A percentile compares a stretch with the other conserved stretches of the same genome.
These are phyloP conservation scores for Saccharomycopsis oosterbeekiorum DNA, from an alignment of 805 yeast genomes.

Conservation along the genomic window DNA sequence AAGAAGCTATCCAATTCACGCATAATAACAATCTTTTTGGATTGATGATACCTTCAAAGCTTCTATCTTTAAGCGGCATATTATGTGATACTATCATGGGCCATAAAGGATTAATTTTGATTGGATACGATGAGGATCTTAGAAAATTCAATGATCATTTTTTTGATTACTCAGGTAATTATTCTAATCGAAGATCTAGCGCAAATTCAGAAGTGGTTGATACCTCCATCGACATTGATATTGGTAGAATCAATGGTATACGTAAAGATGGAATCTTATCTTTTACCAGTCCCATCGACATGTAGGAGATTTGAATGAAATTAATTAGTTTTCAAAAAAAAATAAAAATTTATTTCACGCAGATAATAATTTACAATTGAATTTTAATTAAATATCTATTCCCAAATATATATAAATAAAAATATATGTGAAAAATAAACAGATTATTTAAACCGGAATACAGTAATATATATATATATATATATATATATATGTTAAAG, in stretches of 20 bases:
- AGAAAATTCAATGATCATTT: conserved; percentile 19
- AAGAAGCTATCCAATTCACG: conserved; percentile 76
- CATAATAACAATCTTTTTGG: conserved; percentile 79
- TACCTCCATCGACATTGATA: conserved; percentile 13
- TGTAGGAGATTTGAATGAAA: conserved; percentile 22
- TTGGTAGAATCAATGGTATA: conserved; percentile 45
- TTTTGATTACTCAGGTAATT: background rate
- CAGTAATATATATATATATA: background rate
- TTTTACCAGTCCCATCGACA: conserved; percentile 52
- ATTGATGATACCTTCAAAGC: conserved; percentile 59
- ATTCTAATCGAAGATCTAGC: conserved; percentile 14
- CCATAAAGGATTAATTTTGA: conserved; percentile 66
- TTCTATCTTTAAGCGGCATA: conserved; percentile 66
- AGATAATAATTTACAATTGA: background rate
- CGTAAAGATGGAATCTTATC: conserved; percentile 53
- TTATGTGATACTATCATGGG: conserved; percentile 66
- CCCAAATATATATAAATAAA: too few relatives aligned
- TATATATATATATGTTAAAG: background rate
- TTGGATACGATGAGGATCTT: conserved; percentile 45
- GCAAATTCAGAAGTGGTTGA: conserved; percentile 5
- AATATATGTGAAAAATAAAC: background rate
- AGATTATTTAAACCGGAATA: background rate
- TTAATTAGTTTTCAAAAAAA: background rate
- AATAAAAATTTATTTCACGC: too few relatives aligned
- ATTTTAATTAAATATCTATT: too few relatives aligned